Evolutionary conservation across 1,284 basidiomycete genomes (phyloP), one percentile per base, ranked within the genome.

Genomic region (Leccinum pachyderme): DNA sequence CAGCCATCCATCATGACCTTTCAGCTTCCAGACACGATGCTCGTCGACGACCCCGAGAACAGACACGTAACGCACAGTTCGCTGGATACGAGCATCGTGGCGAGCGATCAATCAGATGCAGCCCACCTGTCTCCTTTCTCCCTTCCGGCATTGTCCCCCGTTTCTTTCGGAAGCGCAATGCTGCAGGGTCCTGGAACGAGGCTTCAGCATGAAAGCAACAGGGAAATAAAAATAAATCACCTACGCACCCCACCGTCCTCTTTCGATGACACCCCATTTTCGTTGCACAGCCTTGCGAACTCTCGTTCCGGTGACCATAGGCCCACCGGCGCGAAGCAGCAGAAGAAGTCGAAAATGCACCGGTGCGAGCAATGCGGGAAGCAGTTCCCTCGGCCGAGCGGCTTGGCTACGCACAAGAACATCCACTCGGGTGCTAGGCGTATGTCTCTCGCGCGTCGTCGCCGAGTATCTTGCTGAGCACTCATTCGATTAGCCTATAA

Each of bases 381-480:
- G 67, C 60, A 72, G 51, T 87, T 87, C 63, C 82, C 82, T 29
- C 75, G 84, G 56, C 86, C 85, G 4, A 84, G 82, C 51, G 83
- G 83, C 12, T 72, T 87, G 45, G 72, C 72, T 35, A 86, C 85
- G 2, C 86, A 87, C 61, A 85, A 85, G 83, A 81, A 84, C 50
- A 81, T 79, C 5, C 86, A 87, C 62, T 82, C 79, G 5, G 84
- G 86, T 15, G 77, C 76, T 6, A 83, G 79, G 66, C 85, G 86
- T 87, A 68, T 59, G 75, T 72, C 15, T 35, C 33, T 44, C 46
- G 41, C 46, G 52, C 49, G 53, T 58, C 35, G 35, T 22, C 37
- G 11, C 52, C n/a, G 35, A 22, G 46, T 7, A 22, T 37, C 44
- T 49, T 53, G 52, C 57, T 63, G 33, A 65, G 45, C 11, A 15